phyloP scores from a whole-genome alignment of 2,329 filamentous ascomycete genomes.

The Hypoxylon sp. region DNA sequence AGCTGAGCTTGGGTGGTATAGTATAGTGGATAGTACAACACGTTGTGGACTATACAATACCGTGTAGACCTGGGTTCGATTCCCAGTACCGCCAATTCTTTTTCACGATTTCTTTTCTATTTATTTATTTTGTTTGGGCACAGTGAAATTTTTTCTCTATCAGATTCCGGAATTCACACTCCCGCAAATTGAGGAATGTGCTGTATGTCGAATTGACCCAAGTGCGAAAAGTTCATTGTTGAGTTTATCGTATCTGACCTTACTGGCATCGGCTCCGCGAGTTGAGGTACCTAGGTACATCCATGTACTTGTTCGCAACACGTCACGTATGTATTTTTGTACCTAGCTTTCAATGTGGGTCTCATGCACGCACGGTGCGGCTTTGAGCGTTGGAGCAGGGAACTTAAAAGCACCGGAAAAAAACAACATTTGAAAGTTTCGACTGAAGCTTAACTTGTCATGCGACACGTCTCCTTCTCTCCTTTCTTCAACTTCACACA shows the following conservation, averaged over 20 bases:
- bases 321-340: background rate
- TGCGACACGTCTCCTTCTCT: constrained; percentile 44
- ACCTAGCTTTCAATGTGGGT: constrained; percentile 10
- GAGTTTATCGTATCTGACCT: background rate
- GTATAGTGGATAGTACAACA: constrained; percentile 46
- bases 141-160: background rate
- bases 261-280: background rate
- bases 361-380: constrained; percentile 18
- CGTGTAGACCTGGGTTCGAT: constrained; percentile 45
- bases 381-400: constrained; percentile 3
- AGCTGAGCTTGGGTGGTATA: constrained; percentile 30
- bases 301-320: background rate
- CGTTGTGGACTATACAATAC: constrained; percentile 41
- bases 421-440: constrained; percentile 29
- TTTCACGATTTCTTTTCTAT: constrained; percentile 1
- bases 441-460: constrained; percentile 33
- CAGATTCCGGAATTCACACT: background rate
- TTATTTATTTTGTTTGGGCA: background rate
- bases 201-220: background rate
- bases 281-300: background rate
- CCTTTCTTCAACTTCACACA: constrained; percentile 28
- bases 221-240: background rate
- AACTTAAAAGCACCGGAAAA: constrained; percentile 20
- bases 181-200: background rate
- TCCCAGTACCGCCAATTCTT: constrained; percentile 40